Conservation (phyloP, 2,329 filamentous ascomycete species). For the Diaporthe humulicola region DNA sequence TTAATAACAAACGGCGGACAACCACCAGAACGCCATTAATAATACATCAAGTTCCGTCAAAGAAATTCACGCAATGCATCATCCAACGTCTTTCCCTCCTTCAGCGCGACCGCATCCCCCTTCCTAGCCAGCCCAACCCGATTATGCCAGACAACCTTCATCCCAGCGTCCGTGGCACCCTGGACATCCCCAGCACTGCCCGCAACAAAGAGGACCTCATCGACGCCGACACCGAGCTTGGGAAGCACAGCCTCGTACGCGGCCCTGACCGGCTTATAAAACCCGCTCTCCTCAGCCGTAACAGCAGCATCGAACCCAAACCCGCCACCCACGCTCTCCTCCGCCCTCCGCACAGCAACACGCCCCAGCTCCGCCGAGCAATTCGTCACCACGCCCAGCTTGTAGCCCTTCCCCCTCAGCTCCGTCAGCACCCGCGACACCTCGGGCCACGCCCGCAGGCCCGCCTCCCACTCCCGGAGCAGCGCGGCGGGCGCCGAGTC, state of each 20-base stretch:
- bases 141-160: conserved; percentile 57
- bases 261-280: conserved; percentile 52
- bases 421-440: conserved; percentile 7
- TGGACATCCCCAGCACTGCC: conserved; percentile 56
- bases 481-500: conserved; percentile 46
- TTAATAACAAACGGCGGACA: neutral
- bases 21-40: neutral
- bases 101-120: conserved; percentile 44
- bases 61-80: conserved; percentile 42
- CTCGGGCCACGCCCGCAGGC: conserved; percentile 43
- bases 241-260: conserved; percentile 51
- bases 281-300: conserved; percentile 56
- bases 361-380: conserved; percentile 51
- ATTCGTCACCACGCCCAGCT: conserved; percentile 54
- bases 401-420: conserved; percentile 48
- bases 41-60: neutral
- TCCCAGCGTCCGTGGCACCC: conserved; percentile 53
- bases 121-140: conserved; percentile 46
- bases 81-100: conserved; percentile 44
- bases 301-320: conserved; percentile 49
- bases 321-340: conserved; percentile 33
- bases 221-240: conserved; percentile 44
- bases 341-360: conserved; percentile 41
- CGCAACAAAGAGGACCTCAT: conserved; percentile 52
- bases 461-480: conserved; percentile 45